These are phyloP conservation scores for Lactifluus pinguis DNA, from an alignment of 768 basidiomycete genomes.

Conservation along the genomic window DNA sequence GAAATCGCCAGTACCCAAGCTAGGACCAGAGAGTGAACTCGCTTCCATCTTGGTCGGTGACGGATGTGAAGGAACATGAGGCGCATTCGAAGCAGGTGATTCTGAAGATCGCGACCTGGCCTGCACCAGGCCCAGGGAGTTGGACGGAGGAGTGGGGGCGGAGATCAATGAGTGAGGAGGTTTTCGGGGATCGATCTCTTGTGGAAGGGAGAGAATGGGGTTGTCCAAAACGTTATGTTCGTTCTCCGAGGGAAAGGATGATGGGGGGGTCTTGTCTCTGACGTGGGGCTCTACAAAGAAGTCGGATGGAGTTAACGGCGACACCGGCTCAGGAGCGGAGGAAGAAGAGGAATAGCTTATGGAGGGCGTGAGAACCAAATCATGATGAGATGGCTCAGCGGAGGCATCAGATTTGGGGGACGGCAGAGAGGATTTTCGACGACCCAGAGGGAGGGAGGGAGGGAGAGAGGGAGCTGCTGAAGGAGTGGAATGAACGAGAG, in stretches of 20 bases:
- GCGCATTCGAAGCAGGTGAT: neutral
- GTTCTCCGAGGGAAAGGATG: neutral
- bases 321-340: constrained; percentile 22
- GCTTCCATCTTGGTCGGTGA: neutral
- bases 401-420: neutral
- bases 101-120: neutral
- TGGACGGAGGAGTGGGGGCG: neutral
- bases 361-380: constrained; percentile 11
- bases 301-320: constrained; percentile 21
- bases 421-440: neutral
- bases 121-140: neutral
- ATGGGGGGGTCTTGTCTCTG: neutral
- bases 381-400: constrained; percentile 6
- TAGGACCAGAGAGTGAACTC: neutral
- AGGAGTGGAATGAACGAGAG: neutral
- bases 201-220: neutral
- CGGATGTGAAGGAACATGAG: neutral
- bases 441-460: neutral
- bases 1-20: neutral
- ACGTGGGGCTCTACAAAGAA: constrained; percentile 3
- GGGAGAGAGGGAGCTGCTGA: neutral
- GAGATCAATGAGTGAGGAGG: neutral
- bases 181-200: neutral
- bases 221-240: neutral
- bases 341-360: constrained; percentile 26